Conservation (phyloP, 345 rosid species). For the Hypericum perforatum region DNA sequence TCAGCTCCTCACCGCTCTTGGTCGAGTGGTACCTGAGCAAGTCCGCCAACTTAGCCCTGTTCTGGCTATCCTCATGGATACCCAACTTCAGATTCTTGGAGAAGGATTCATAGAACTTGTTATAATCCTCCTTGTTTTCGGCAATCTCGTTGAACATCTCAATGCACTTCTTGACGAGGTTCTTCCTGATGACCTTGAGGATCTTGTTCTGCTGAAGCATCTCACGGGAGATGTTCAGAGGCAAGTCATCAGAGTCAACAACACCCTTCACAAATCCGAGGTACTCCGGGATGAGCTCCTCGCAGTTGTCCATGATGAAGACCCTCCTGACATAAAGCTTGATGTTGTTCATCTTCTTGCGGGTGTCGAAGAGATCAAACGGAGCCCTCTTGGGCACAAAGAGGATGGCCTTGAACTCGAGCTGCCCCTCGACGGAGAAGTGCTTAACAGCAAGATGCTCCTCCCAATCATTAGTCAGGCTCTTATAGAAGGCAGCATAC, state of each 20-base stretch:
- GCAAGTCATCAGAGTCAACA: conserved; percentile 85
- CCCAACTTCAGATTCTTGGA: conserved; percentile 83
- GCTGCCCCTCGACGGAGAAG: conserved; percentile 91
- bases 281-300: conserved; percentile 73
- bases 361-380: conserved; percentile 74
- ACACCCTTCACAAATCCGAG: conserved; percentile 82
- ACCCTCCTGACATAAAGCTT: conserved; percentile 80
- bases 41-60: conserved; percentile 69
- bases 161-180: conserved; percentile 78
- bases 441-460: conserved; percentile 81
- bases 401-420: conserved; percentile 75
- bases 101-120: conserved; percentile 73
- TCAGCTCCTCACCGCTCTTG: conserved; percentile 69
- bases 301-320: conserved; percentile 92
- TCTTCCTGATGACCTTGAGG: conserved; percentile 87
- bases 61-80: conserved; percentile 80
- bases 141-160: conserved; percentile 90
- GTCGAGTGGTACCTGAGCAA: conserved; percentile 73
- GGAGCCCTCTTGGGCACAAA: conserved; percentile 82
- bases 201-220: conserved; percentile 88
- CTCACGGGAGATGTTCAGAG: conserved; percentile 90
- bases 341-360: conserved; percentile 80
- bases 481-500: conserved; percentile 79
- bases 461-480: conserved; percentile 84
- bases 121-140: conserved; percentile 81